A percentile compares a stretch with the other conserved stretches of the same genome.
Conservation (phyloP, 768 basidiomycete species). For the Chalciporus pseudorubinellus region DNA sequence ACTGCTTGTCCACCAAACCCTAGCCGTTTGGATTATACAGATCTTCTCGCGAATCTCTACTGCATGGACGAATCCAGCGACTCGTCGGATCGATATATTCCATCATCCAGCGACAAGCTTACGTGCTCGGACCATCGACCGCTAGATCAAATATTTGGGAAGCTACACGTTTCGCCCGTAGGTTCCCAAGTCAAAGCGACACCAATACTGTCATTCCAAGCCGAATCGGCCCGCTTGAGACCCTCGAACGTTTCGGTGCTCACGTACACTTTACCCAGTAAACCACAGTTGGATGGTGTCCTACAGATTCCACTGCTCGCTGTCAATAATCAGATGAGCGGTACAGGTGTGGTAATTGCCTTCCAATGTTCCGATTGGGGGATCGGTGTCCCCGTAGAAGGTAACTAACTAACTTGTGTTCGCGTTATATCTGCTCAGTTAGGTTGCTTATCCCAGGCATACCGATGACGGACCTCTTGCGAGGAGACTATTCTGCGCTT, state of each 20-base stretch:
- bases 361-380: conserved; percentile 24
- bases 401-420: conserved; percentile 4
- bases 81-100: conserved; percentile 23
- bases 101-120: conserved; percentile 28
- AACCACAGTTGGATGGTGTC: conserved; percentile 19
- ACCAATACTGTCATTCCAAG: neutral
- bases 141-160: conserved; percentile 28
- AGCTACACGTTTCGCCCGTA: neutral
- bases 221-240: conserved; percentile 1
- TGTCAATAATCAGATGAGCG: conserved; percentile 20
- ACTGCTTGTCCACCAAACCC: neutral
- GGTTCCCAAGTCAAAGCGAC: neutral
- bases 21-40: neutral
- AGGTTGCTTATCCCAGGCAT: conserved; percentile 13
- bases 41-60: neutral
- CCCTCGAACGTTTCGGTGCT: neutral
- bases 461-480: conserved; percentile 26
- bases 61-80: neutral
- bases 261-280: conserved; percentile 20
- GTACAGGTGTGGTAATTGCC: conserved; percentile 18
- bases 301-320: conserved; percentile 22
- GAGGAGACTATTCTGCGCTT: conserved; percentile 18
- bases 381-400: conserved; percentile 21
- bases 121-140: conserved; percentile 27
- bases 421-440: neutral